Evolutionary conservation across 257 asterid species (phyloP).

Genomic region (Solanum dulcamara): DNA sequence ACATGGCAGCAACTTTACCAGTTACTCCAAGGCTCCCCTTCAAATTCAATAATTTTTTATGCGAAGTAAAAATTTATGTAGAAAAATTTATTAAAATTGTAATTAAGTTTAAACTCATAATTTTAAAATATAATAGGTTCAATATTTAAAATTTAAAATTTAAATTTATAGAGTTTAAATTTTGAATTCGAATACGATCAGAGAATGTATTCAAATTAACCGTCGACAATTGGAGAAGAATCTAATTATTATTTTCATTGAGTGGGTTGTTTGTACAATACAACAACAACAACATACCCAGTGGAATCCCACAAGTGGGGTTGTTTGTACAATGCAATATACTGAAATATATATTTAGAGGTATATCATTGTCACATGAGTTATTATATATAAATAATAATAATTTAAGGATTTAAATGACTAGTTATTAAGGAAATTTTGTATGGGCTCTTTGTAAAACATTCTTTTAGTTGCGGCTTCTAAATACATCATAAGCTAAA

Average conservation of each 20-base stretch:
- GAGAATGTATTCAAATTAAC: neutral
- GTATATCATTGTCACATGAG: neutral
- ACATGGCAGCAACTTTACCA: no score
- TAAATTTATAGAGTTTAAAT: neutral
- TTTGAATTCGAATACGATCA: fast-evolving
- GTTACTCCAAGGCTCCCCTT: no score
- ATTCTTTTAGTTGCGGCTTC: neutral
- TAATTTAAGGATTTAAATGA: neutral
- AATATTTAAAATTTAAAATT: neutral
- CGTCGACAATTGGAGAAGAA: neutral
- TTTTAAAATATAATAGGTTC: neutral
- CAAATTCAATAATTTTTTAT: no score
- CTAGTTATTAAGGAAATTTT: neutral
- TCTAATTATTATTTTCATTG: neutral
- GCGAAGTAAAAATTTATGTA: neutral
- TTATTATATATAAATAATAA: neutral
- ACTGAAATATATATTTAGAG: neutral
- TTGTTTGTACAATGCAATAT: neutral
- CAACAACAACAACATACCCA: no score
- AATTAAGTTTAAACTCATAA: neutral
- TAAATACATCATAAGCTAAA: neutral
- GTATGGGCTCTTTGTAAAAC: neutral
- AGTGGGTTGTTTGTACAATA: neutral
- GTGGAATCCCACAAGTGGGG: no score
- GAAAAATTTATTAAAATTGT: neutral